Base-by-base conservation (phyloP, 139 green algal genomes). In the Tetradesmus lagerheimii region DNA sequence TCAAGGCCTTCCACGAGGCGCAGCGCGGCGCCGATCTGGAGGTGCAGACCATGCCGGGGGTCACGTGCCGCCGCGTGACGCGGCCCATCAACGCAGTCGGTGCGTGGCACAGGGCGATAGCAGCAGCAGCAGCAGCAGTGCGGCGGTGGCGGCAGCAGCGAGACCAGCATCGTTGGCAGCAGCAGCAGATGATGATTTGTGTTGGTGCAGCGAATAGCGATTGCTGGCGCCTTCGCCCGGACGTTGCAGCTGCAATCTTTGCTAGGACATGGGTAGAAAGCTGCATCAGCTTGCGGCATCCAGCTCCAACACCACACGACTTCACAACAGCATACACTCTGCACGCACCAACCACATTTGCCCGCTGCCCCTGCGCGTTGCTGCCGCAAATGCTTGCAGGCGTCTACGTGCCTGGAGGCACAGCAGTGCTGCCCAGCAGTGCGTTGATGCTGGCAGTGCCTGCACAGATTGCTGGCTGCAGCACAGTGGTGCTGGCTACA, bases 361-460 rank as follows among this genome's bases (percentile, higher is more conserved):
- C n/a, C n/a, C 27, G 31, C 39, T 85, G 47, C 66, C 1, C 31
- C 23, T 89, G 84, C 66, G 50, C 50, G 12, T 11, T 89, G 62
- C 34, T 78, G 25, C 27, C n/a, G 62, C n/a, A 12, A 66, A 20
- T 50, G 16, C 35, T 89, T 9, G 38, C 74, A 71, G 98, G 98
- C 9, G 81, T 99, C 39, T 99, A 99, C 90, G 97, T 99, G 14
- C 98, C 98, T 0, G 98, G 98, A 12, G 98, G 98, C 74, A 99
- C 97, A 20, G 98, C 98, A 0, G 96, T 99, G 76, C 95, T 99
- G 84, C 98, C 98, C 31, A 98, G 95, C 88, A 97, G 93, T 23
- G 95, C 98, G 14, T 95, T 99, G 53, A 99, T 99, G 98, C 94
- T 99, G 34, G 94, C 97, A 8, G 97, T 99, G 81, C 98, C 98